A percentile compares a stretch with the other conserved stretches of the same genome.
Conservation (phyloP, 495 filamentous ascomycete species). For the Usnea hakonensis region DNA sequence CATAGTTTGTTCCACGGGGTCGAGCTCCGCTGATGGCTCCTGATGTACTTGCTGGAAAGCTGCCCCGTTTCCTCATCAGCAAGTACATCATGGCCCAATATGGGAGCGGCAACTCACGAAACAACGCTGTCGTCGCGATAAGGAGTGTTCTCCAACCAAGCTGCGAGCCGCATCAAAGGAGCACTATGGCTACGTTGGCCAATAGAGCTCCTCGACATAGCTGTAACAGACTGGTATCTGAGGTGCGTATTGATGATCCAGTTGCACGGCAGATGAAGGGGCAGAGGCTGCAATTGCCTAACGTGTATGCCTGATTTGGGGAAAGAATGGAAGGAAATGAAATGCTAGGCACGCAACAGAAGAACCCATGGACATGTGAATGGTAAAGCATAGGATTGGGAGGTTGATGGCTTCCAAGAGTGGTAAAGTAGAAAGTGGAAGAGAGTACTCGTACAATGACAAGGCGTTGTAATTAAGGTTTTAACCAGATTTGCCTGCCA, state of each 20-base stretch:
- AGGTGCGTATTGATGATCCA: background rate
- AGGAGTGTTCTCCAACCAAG: background rate
- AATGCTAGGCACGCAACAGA: background rate
- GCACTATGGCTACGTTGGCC: background rate
- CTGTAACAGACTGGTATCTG: background rate
- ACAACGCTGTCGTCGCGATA: background rate
- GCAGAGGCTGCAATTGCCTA: background rate
- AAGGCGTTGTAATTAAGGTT: background rate
- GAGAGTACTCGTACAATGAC: background rate
- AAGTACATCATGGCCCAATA: background rate
- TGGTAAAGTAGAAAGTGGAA: background rate
- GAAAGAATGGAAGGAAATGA: background rate
- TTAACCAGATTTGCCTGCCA: too few species aligned
- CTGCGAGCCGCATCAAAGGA: background rate
- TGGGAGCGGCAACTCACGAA: background rate
- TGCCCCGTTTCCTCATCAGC: background rate
- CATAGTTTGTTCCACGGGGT: background rate
- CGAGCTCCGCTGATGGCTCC: background rate
- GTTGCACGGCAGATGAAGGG: background rate
- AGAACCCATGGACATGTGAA: background rate
- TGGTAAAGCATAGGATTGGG: background rate
- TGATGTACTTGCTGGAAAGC: background rate
- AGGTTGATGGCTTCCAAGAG: background rate
- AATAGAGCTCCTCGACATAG: background rate
- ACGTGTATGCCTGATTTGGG: background rate